A percentile compares a stretch with the other conserved stretches of the same genome.
Evolutionary conservation across 306 rosid species (phyloP).

Genomic region (Mucuna pruriens): DNA sequence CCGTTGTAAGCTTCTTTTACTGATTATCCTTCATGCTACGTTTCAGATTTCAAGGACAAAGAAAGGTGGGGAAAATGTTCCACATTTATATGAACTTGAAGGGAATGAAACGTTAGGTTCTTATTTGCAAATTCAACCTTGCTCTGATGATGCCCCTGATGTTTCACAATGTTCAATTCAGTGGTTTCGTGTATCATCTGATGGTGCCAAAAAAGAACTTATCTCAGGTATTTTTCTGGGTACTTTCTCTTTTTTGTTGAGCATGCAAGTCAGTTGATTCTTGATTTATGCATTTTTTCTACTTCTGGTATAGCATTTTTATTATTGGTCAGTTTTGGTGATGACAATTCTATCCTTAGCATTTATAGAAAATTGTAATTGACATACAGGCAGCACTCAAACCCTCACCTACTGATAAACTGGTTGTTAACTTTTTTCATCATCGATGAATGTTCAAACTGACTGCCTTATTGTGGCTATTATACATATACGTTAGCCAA

Average conservation of each 20-base stretch:
- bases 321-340: slow-evolving; percentile 8
- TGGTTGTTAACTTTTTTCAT: background rate
- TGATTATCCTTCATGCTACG: slow-evolving; percentile 17
- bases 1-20: slow-evolving; percentile 24
- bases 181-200: slow-evolving; percentile 78
- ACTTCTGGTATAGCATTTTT: background rate
- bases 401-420: background rate
- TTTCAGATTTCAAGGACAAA: slow-evolving; percentile 76
- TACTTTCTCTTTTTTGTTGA: background rate
- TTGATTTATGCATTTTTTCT: background rate
- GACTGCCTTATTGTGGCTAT: slow-evolving; percentile 4
- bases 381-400: background rate
- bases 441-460: background rate
- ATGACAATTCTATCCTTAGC: background rate
- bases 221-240: slow-evolving; percentile 69
- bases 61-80: slow-evolving; percentile 60
- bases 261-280: background rate
- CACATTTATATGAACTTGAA: slow-evolving; percentile 70
- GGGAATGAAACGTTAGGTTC: slow-evolving; percentile 90
- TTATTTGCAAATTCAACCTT: slow-evolving; percentile 73
- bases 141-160: slow-evolving; percentile 67
- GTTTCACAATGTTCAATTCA: slow-evolving; percentile 76
- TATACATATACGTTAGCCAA: background rate
- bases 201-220: slow-evolving; percentile 83
- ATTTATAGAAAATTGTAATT: background rate